Base-by-base conservation (phyloP, 345 rosid species). In the Lepidium sativum region DNA sequence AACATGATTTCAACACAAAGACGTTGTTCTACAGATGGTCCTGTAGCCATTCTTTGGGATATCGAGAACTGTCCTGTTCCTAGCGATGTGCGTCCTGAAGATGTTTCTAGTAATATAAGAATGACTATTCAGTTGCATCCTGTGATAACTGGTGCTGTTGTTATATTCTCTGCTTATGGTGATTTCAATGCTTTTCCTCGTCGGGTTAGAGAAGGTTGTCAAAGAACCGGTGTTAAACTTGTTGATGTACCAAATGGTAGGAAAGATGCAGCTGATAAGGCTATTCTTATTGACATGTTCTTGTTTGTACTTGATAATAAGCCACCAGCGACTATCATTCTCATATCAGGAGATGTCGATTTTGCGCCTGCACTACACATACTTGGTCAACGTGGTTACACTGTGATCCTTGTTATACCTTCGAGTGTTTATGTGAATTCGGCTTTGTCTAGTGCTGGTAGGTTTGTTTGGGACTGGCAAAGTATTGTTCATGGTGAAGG, bases 251-350 rank as follows among this genome's bases (percentile, higher is more conserved):
- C 97, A 4, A 94, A 94, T 37, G 95, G 96, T 33, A 85, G 97
- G 64, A 94, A 94, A 79, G 99, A 91, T 64, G 99, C 97, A 32
- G 86, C 99, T 42, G 99, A 94, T 74, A 91, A 88, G 74, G 99
- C 99, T 34, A 94, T 94, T 65, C 67, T 94, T 71, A 82, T 94
- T 11, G 99, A 94, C 74, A 88, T 94, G 99, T 94, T 94, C 69
- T 81, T 94, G 54, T 94, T 94, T 73, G 95, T 87, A 3, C 95
- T 94, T 5, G 99, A 94, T 74, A 79, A 94, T 55, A 91, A 81
- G 4, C 89, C 96, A 0, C 96, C 99, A 54, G 79, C 97, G 13
- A 86, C 95, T 10, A 86, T 94, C 60, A 70, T 94, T 82, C 81
- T 94, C 18, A 85, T 94, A n/a, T 83, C 99, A 0, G 97, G 99